A percentile compares a stretch with the other conserved stretches of the same genome.
phyloP scores from a whole-genome alignment of 1,139 yeast species.

The Eremothecium sinecaudum region DNA sequence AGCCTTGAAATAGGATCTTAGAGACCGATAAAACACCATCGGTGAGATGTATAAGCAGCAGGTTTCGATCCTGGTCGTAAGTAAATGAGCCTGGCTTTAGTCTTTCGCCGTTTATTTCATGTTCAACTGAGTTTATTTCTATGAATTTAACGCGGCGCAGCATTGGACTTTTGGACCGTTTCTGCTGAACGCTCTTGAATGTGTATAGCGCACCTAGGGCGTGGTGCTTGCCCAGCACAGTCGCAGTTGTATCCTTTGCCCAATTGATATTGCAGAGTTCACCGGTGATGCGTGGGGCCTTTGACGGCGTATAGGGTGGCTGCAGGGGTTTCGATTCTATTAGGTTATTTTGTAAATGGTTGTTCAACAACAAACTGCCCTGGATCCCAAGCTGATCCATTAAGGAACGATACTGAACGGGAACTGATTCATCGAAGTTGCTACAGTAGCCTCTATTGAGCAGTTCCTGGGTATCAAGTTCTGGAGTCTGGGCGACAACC shows the following conservation, averaged over 20 bases:
- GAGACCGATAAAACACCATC: constrained; percentile 37
- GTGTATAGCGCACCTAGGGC: constrained; percentile 56
- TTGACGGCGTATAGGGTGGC: constrained; percentile 35
- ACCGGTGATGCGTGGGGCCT: constrained; percentile 49
- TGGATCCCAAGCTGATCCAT: constrained; percentile 43
- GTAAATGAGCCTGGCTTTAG: constrained; percentile 38
- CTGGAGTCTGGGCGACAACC: constrained; percentile 51
- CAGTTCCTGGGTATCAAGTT: constrained; percentile 31
- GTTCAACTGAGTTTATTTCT: constrained; percentile 30
- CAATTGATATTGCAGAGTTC: constrained; percentile 40
- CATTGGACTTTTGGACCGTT: constrained; percentile 28
- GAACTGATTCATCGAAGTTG: constrained; percentile 10
- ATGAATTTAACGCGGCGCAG: constrained; percentile 42
- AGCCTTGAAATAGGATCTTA: constrained; percentile 47
- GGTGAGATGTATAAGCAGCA: constrained; percentile 36
- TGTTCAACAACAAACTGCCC: constrained; percentile 52
- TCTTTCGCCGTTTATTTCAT: not conserved
- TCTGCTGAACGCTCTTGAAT: constrained; percentile 34
- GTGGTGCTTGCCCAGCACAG: constrained; percentile 39
- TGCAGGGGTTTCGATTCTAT: constrained; percentile 26
- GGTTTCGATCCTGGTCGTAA: constrained; percentile 21
- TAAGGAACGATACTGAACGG: constrained; percentile 16
- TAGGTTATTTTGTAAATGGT: constrained; percentile 35
- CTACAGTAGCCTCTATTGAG: constrained; percentile 10
- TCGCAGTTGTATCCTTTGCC: constrained; percentile 33